phyloP scores from a whole-genome alignment of 106 monocot genomes.

The Dendrobium nobile region DNA sequence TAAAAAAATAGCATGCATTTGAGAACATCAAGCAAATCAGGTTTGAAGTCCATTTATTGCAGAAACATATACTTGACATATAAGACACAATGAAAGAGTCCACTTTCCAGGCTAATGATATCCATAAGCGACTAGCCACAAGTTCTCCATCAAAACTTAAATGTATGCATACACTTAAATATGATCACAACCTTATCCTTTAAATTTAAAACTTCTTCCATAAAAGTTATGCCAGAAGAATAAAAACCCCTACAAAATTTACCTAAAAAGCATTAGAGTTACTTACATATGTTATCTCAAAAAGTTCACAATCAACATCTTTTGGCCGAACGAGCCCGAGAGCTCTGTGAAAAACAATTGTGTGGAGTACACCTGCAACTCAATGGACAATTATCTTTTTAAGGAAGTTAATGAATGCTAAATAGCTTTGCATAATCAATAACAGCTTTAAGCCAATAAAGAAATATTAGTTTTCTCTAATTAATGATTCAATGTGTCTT shows the following conservation, averaged over 20 bases:
- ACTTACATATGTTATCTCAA: conserved; percentile 97
- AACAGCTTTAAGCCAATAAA: background rate
- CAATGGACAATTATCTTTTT: conserved; percentile 1
- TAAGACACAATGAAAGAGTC: background rate
- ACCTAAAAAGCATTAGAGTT: background rate
- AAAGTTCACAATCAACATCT: conserved; percentile 88
- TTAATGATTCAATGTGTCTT: background rate
- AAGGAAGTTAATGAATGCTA: background rate
- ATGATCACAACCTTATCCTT: background rate
- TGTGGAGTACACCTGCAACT: conserved; percentile 85
- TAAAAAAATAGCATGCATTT: background rate
- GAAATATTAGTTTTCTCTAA: background rate
- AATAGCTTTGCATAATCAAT: background rate
- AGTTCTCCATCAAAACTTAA: background rate
- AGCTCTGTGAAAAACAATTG: conserved; percentile 93
- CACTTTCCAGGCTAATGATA: background rate
- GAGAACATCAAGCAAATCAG: no score
- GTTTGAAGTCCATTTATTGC: no score
- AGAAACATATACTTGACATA: background rate
- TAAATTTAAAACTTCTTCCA: background rate
- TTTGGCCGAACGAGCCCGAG: conserved; percentile 90
- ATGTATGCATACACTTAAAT: background rate
- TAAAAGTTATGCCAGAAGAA: background rate
- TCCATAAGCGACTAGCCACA: background rate
- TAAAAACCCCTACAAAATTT: background rate